Conservation (phyloP, 2,329 filamentous ascomycete species). For the Pseudogymnoascus pannorum region DNA sequence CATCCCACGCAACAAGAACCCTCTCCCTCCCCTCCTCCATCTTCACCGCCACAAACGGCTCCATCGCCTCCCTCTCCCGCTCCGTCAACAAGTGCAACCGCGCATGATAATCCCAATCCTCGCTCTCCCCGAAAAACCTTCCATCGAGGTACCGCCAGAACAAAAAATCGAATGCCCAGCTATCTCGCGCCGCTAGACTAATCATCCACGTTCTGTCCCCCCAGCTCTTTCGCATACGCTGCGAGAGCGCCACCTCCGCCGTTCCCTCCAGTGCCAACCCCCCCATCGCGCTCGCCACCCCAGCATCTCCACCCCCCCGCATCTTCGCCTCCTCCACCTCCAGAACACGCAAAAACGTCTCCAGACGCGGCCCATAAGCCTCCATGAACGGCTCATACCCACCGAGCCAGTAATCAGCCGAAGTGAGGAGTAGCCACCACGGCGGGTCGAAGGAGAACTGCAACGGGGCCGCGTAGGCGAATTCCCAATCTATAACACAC, state of each 20-base stretch:
- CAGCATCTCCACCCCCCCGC: not conserved
- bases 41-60: slow-evolving; percentile 27
- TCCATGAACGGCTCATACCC: slow-evolving; percentile 28
- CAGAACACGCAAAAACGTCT: slow-evolving; percentile 30
- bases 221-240: slow-evolving; percentile 32
- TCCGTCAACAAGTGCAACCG: slow-evolving; percentile 21
- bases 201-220: slow-evolving; percentile 27
- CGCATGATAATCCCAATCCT: not conserved
- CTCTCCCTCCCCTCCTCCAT: slow-evolving; percentile 24
- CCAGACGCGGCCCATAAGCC: slow-evolving; percentile 28
- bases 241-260: slow-evolving; percentile 19
- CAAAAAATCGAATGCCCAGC: slow-evolving; percentile 33
- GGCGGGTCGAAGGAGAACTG: slow-evolving; percentile 32
- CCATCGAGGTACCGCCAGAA: slow-evolving; percentile 33
- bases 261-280: not conserved
- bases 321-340: slow-evolving; percentile 27
- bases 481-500: slow-evolving; percentile 39
- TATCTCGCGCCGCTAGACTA: slow-evolving; percentile 30
- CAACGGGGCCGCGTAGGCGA: slow-evolving; percentile 30
- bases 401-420: slow-evolving; percentile 28
- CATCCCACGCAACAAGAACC: slow-evolving; percentile 24
- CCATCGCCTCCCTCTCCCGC: slow-evolving; percentile 23
- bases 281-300: not conserved
- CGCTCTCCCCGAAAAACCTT: slow-evolving; percentile 28
- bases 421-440: slow-evolving; percentile 34